These are phyloP conservation scores for Poa annua DNA, from an alignment of 176 grass and related monocot species.

Conservation along the genomic window DNA sequence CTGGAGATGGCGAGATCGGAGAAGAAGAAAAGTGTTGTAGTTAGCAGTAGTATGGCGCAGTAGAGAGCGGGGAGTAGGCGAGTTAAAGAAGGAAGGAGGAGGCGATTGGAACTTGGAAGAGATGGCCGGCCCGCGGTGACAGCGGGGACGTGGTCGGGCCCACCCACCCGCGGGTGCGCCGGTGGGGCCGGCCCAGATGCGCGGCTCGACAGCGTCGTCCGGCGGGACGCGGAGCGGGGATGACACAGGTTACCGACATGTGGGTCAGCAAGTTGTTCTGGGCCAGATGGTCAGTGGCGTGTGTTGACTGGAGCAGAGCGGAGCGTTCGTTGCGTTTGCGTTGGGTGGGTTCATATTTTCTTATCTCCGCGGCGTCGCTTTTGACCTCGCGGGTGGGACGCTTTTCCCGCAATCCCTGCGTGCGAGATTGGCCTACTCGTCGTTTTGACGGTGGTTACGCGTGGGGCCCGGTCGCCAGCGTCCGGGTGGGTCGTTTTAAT, in stretches of 20 bases:
- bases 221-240: not conserved
- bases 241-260: not conserved
- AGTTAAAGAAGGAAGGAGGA: not conserved
- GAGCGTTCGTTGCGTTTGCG: too few species aligned
- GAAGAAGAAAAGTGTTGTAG: not conserved
- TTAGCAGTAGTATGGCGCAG: not conserved
- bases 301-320: too few species aligned
- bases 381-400: not conserved
- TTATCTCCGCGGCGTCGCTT: not conserved
- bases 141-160: conserved; percentile 28
- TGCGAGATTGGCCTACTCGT: not conserved
- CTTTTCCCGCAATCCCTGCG: not conserved
- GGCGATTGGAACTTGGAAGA: conserved; percentile 15
- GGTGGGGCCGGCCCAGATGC: not conserved
- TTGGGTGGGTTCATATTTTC: not conserved
- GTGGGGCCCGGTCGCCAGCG: too few species aligned
- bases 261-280: rapidly evolving
- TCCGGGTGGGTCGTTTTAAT: not conserved
- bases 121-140: conserved; percentile 18
- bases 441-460: not conserved
- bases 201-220: not conserved
- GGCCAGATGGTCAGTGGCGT: not conserved
- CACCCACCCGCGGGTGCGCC: too few species aligned
- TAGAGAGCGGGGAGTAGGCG: not conserved
- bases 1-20: conserved; percentile 4